Conservation (phyloP, 2,329 filamentous ascomycete genomes). For the Penicillium sclerotigenum region DNA sequence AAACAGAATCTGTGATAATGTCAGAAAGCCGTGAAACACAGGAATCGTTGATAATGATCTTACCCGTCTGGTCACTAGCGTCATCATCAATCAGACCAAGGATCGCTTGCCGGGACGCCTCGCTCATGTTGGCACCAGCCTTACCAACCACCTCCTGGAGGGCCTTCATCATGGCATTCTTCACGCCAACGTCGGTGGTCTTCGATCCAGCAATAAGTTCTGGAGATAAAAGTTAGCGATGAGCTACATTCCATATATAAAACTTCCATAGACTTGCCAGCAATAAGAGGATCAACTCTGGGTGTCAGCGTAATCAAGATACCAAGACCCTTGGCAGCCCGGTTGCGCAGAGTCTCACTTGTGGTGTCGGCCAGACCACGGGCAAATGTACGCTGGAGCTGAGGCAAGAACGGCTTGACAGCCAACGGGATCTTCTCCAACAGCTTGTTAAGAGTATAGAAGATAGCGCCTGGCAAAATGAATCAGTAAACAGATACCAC, state of each 20-base stretch:
- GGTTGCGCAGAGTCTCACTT: slow-evolving; percentile 79
- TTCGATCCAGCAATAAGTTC: slow-evolving; percentile 95
- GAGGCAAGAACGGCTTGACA: slow-evolving; percentile 93
- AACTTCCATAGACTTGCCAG: slow-evolving; percentile 36
- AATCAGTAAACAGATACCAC: slow-evolving; percentile 18
- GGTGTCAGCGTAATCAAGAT: slow-evolving; percentile 95
- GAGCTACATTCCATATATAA: background rate
- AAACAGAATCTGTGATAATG: slow-evolving; percentile 58
- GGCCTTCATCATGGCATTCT: slow-evolving; percentile 94
- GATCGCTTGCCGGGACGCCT: slow-evolving; percentile 80
- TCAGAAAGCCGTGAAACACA: slow-evolving; percentile 15
- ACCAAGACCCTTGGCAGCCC: slow-evolving; percentile 89
- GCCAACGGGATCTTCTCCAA: slow-evolving; percentile 95
- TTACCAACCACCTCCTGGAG: slow-evolving; percentile 95
- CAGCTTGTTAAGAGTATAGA: slow-evolving; percentile 90
- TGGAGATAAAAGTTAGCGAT: slow-evolving; percentile 31
- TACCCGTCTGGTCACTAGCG: slow-evolving; percentile 67
- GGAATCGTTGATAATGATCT: slow-evolving; percentile 13
- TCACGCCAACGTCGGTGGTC: slow-evolving; percentile 81
- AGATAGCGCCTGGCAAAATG: slow-evolving; percentile 67
- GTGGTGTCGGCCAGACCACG: slow-evolving; percentile 91
- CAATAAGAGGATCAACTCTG: slow-evolving; percentile 88
- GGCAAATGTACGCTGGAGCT: slow-evolving; percentile 93
- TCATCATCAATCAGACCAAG: slow-evolving; percentile 85
- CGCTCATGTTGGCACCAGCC: slow-evolving; percentile 91